Evolutionary conservation across 2,329 filamentous ascomycete species (phyloP).

Genomic region (Colletotrichum abscissum): DNA sequence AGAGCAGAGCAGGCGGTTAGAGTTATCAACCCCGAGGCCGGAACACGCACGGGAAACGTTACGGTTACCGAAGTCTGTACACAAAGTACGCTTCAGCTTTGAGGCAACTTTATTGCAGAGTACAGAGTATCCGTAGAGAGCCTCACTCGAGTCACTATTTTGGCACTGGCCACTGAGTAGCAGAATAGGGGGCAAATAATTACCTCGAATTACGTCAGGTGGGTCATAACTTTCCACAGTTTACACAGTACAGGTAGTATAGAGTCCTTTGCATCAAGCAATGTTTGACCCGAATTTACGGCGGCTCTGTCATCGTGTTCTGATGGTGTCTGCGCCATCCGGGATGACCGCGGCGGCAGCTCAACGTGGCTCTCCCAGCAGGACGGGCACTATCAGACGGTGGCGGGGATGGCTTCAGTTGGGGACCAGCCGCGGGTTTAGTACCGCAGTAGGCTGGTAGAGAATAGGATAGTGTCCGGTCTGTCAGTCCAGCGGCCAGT

Average conservation of each 20-base stretch:
- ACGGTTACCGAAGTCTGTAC: neutral
- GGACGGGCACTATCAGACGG: conserved; percentile 14
- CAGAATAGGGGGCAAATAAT: conserved; percentile 5
- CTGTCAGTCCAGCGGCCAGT: neutral
- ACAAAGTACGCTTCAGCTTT: too few species aligned
- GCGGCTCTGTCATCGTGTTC: neutral
- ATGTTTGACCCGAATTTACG: conserved; percentile 12
- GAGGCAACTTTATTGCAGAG: too few species aligned
- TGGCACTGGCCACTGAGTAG: too few species aligned
- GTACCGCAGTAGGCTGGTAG: neutral
- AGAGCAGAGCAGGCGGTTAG: neutral
- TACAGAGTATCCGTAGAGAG: neutral
- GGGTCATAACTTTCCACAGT: conserved; percentile 9
- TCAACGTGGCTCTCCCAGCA: neutral
- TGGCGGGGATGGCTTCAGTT: conserved; percentile 19
- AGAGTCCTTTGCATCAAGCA: neutral
- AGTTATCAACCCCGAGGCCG: neutral
- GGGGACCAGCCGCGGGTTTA: neutral
- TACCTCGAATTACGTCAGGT: conserved; percentile 34
- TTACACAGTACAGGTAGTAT: neutral
- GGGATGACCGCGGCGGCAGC: conserved; percentile 1
- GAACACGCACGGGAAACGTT: conserved; percentile 2
- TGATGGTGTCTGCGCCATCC: neutral
- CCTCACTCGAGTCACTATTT: neutral
- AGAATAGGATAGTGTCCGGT: conserved; percentile 4